These are phyloP conservation scores for Trichophyton rubrum DNA, from an alignment of 2,329 filamentous ascomycete genomes.

Conservation along the genomic window DNA sequence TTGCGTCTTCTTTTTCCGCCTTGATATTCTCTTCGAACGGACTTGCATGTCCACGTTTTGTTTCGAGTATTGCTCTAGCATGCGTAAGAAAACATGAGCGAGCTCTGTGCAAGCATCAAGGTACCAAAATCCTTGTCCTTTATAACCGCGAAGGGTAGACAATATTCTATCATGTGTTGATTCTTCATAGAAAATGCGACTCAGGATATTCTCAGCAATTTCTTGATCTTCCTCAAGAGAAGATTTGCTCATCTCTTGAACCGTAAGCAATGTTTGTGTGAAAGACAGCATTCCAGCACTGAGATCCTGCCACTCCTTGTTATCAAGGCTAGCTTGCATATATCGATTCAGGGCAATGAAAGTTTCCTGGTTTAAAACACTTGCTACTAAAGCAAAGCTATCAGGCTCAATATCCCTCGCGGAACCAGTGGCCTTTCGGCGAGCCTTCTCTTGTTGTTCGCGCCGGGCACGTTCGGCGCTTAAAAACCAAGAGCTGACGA, in stretches of 20 bases:
- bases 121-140: constrained; percentile 87
- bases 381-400: constrained; percentile 75
- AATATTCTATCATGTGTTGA: constrained; percentile 80
- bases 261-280: constrained; percentile 81
- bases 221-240: constrained; percentile 86
- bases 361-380: constrained; percentile 85
- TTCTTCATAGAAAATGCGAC: constrained; percentile 96
- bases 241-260: constrained; percentile 83
- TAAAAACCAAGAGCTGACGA: constrained; percentile 84
- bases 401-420: constrained; percentile 50
- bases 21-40: constrained; percentile 61
- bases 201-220: constrained; percentile 93
- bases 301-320: constrained; percentile 77
- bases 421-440: constrained; percentile 36
- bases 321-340: constrained; percentile 66
- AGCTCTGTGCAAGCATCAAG: constrained; percentile 86
- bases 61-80: constrained; percentile 86
- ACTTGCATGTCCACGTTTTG: constrained; percentile 91
- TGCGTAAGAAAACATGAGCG: constrained; percentile 78
- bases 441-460: constrained; percentile 43
- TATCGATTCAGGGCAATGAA: constrained; percentile 77
- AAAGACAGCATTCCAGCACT: constrained; percentile 87
- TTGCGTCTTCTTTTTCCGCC: constrained; percentile 63
- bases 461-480: constrained; percentile 68
- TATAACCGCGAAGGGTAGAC: constrained; percentile 70